Evolutionary conservation across 306 rosid genomes (phyloP).

Genomic region (Citrullus mucosospermus): DNA sequence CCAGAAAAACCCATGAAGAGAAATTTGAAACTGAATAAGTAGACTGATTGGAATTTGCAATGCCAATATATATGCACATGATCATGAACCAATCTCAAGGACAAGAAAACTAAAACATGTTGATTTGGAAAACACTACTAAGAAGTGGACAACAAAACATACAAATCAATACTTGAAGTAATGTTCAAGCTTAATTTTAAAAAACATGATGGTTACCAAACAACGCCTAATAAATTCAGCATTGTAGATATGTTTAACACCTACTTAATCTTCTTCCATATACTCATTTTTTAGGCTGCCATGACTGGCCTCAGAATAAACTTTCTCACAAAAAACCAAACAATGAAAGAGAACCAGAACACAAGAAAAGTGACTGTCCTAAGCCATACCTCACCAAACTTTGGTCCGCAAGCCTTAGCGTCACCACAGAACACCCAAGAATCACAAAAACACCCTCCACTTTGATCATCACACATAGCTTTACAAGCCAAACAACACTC

Average conservation of each 20-base stretch:
- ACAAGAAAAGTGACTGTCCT: not conserved
- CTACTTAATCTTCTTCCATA: not conserved
- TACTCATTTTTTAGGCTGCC: not conserved
- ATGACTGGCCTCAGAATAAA: not conserved
- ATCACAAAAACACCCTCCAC: conserved; percentile 82
- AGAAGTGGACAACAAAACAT: no score
- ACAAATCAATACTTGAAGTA: no score
- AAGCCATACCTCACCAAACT: conserved; percentile 42
- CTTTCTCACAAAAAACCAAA: not conserved
- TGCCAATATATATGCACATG: not conserved
- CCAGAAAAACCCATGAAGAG: not conserved
- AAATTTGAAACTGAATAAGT: not conserved
- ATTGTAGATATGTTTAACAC: not conserved
- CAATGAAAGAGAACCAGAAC: not conserved
- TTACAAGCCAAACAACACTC: conserved; percentile 79
- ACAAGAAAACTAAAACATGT: not conserved
- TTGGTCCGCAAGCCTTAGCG: conserved; percentile 52
- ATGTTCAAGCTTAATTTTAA: no score
- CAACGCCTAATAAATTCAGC: not conserved
- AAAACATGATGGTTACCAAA: no score
- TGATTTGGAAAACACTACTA: no score
- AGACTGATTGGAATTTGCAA: not conserved
- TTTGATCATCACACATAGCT: conserved; percentile 62
- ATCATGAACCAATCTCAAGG: not conserved
- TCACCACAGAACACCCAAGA: conserved; percentile 87